Conservation (phyloP, 352 stramenopile species). For the Phytophthora uliginosa region DNA sequence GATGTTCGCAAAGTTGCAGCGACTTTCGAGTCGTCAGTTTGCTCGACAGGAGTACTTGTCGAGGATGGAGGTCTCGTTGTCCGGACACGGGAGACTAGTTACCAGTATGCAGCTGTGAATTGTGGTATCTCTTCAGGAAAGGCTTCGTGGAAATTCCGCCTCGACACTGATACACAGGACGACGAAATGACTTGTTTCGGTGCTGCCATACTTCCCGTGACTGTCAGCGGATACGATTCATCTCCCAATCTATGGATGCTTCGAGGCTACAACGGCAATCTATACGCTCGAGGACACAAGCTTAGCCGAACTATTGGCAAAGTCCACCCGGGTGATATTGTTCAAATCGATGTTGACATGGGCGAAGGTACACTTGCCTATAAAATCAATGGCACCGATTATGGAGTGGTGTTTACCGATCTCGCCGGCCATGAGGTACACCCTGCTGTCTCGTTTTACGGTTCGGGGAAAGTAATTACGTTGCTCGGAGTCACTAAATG, state of each 20-base stretch:
- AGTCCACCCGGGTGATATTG: constrained; percentile 89
- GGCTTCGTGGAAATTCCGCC: constrained; percentile 89
- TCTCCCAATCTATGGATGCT: constrained; percentile 94
- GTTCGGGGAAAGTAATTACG: constrained; percentile 90
- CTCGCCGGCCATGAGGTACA: constrained; percentile 86
- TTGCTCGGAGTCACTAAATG: constrained; percentile 83
- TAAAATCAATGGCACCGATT: constrained; percentile 93
- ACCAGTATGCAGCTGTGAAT: constrained; percentile 90
- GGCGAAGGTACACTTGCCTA: constrained; percentile 86
- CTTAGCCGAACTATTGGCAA: constrained; percentile 88
- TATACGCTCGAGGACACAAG: constrained; percentile 92
- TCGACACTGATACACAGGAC: constrained; percentile 91
- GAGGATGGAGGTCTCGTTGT: constrained; percentile 84
- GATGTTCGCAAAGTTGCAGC: constrained; percentile 79
- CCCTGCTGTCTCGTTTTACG: constrained; percentile 91
- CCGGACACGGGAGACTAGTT: constrained; percentile 88
- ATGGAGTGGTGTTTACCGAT: constrained; percentile 90
- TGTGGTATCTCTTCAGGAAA: constrained; percentile 77
- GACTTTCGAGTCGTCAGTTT: constrained; percentile 84
- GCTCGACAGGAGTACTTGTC: constrained; percentile 80
- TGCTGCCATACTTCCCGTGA: constrained; percentile 89
- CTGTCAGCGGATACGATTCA: constrained; percentile 91
- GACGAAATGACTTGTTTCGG: constrained; percentile 95
- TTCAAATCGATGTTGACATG: constrained; percentile 93
- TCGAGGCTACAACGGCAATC: constrained; percentile 92